Base-by-base conservation (phyloP, 345 rosid genomes). In the Ceriops tagal region DNA sequence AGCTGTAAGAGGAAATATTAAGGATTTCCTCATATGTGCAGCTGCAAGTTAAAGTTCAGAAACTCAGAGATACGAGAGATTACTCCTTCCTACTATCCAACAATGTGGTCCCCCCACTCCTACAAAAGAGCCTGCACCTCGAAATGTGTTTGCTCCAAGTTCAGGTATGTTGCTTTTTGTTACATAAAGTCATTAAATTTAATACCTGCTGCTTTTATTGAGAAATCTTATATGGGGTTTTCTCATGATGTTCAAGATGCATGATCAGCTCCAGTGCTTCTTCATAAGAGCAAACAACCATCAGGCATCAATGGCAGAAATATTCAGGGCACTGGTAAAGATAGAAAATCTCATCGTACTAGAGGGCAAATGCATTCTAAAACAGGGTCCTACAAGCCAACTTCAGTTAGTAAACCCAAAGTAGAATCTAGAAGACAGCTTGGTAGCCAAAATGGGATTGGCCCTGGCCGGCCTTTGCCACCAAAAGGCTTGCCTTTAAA, bases 71-170 rank as follows among this genome's bases (percentile, higher is more conserved):
- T 58, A 74, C 87, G 18, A 81, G 97, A 74, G 99, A 95, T 73
- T 89, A 95, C 82, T 95, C 96, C 8, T 93, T 89, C 66, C 78
- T 92, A 34, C 70, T 84, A 8, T 84, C 90, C 10, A 88, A 89
- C 61, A 88, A 91, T 69, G 85, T 76, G 1, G 86, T 79, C 53
- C 79, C 78, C 69, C 88, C 93, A 35, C 74, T 67, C 79, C 87
- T 31, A 60, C 78, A 24, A 84, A 69, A 73, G 85, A 79, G 22
- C 71, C 88, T 70, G 66, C 71, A 10, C 61, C 82, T 39, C 83
- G 71, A 51, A 77, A 64, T 71, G 68, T 69, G 66, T 67, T 81
- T 32, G 70, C 64, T 75, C 81, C 79, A 51, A 71, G 53, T 60
- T 80, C 84, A 53, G 88, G 96, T 88, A 71, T 65, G 84, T 62